Conservation (phyloP, 305 asterid species). For the Lippia alba region DNA sequence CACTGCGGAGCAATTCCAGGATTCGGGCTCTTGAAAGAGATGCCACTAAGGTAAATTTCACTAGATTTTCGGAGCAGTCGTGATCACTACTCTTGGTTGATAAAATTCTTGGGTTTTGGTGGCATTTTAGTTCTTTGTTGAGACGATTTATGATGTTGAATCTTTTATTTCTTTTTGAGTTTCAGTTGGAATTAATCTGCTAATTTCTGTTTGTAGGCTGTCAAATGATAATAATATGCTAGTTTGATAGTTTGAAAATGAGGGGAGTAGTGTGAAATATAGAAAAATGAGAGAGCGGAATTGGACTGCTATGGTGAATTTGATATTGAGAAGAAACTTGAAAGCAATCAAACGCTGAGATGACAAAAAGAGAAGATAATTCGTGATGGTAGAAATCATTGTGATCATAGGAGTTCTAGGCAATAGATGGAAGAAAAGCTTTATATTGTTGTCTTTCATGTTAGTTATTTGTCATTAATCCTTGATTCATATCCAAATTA, state of each 20-base stretch:
- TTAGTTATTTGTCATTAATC: background rate
- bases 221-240: constrained; percentile 2
- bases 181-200: background rate
- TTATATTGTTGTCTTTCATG: background rate
- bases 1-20: constrained; percentile 37
- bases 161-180: constrained; percentile 14
- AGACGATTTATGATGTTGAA: background rate
- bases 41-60: constrained; percentile 34
- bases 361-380: background rate
- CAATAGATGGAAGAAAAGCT: background rate
- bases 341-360: constrained; percentile 7
- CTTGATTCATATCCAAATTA: constrained; percentile 20
- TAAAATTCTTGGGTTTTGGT: constrained; percentile 20
- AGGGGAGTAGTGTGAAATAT: background rate
- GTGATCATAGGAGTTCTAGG: background rate
- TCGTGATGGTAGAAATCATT: constrained; percentile 1
- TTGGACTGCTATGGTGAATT: background rate
- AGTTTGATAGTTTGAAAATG: constrained; percentile 7
- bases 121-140: constrained; percentile 13
- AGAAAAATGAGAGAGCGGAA: background rate
- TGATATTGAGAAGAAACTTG: constrained; percentile 9
- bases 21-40: constrained; percentile 39
- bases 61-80: constrained; percentile 24
- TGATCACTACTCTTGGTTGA: constrained; percentile 5
- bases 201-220: background rate